phyloP scores from a whole-genome alignment of 2,329 filamentous ascomycete species.

The Colletotrichum sp. region DNA sequence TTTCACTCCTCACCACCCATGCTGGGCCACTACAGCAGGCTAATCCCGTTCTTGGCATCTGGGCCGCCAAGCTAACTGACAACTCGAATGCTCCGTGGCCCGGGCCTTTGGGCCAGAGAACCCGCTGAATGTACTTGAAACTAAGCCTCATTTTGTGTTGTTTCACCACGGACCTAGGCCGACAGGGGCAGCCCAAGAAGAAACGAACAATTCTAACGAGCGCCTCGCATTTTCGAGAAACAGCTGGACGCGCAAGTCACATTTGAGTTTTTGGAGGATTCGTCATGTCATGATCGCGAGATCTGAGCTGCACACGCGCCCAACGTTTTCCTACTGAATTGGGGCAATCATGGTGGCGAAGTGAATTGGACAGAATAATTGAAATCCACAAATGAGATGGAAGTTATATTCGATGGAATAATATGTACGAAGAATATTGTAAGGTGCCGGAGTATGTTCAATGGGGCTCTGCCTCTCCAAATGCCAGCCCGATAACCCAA shows the following conservation, averaged over 20 bases:
- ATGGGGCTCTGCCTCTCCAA: neutral
- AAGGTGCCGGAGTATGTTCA: neutral
- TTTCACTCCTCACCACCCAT: neutral
- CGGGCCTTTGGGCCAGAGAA: neutral
- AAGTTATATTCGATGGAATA: neutral
- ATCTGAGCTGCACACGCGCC: neutral
- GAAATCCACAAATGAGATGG: neutral
- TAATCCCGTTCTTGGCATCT: neutral
- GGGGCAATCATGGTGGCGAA: neutral
- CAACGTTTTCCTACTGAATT: neutral
- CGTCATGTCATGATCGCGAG: neutral
- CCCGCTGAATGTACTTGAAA: neutral
- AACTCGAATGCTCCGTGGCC: neutral
- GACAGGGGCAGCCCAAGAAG: neutral
- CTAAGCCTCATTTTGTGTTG: neutral
- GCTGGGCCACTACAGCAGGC: neutral
- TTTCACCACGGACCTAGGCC: neutral
- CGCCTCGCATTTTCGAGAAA: neutral
- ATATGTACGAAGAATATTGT: neutral
- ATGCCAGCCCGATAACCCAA: neutral
- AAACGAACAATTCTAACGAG: neutral
- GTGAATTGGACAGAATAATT: neutral
- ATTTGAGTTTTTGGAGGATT: neutral
- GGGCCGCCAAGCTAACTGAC: neutral
- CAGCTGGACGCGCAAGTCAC: neutral